Conservation (phyloP, 2,329 filamentous ascomycete genomes). For the Aspergillus caelatus region DNA sequence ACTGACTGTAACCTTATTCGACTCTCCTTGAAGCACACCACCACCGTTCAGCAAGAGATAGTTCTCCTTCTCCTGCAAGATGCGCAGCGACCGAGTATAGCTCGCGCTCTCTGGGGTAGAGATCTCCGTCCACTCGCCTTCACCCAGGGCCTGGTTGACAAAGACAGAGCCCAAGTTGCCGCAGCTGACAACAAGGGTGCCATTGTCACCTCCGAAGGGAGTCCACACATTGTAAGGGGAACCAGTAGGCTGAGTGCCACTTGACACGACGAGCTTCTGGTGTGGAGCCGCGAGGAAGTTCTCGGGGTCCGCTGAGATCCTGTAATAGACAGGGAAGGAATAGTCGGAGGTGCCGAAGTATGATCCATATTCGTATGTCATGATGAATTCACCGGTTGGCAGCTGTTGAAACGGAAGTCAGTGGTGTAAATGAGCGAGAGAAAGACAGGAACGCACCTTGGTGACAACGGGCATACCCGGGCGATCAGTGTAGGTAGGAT, state of each 20-base stretch:
- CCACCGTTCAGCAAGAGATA: constrained; percentile 24
- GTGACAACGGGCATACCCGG: constrained; percentile 70
- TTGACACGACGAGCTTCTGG: constrained; percentile 46
- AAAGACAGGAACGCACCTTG: constrained; percentile 21
- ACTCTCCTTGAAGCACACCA: constrained; percentile 20
- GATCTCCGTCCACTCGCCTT: constrained; percentile 51
- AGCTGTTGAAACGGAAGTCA: constrained; percentile 43
- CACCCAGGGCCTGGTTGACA: constrained; percentile 51
- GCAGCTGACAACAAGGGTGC: constrained; percentile 54
- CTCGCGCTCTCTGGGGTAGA: constrained; percentile 42
- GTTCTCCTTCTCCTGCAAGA: constrained; percentile 41
- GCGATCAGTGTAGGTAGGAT: constrained; percentile 63
- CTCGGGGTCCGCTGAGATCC: constrained; percentile 51
- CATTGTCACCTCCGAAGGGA: constrained; percentile 48
- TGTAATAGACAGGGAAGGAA: constrained; percentile 58
- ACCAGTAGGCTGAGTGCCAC: constrained; percentile 47
- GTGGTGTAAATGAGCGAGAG: neutral
- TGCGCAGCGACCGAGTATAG: constrained; percentile 52
- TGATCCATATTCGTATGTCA: constrained; percentile 64
- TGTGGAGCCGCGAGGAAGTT: constrained; percentile 48
- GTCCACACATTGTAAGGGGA: constrained; percentile 59
- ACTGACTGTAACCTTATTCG: constrained; percentile 25
- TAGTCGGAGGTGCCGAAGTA: constrained; percentile 34
- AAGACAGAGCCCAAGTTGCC: constrained; percentile 48
- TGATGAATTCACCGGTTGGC: constrained; percentile 63